These are phyloP conservation scores for Mycena epipterygia DNA, from an alignment of 768 basidiomycete species.

Conservation along the genomic window DNA sequence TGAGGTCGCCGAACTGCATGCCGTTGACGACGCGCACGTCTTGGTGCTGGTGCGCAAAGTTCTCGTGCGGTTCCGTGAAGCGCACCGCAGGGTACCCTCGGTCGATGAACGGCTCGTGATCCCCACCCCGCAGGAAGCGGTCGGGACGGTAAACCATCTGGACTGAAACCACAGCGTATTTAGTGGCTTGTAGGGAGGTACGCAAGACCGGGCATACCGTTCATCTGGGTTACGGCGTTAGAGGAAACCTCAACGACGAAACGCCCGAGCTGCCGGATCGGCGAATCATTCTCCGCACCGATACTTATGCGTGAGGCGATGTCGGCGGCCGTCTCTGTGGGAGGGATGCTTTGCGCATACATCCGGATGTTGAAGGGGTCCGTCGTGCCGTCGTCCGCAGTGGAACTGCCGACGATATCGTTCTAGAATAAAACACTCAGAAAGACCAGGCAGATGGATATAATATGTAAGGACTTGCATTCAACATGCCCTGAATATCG, in stretches of 20 bases:
- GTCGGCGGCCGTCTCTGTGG: slow-evolving; percentile 55
- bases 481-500: slow-evolving; percentile 70
- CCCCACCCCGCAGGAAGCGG: slow-evolving; percentile 69
- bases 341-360: slow-evolving; percentile 65
- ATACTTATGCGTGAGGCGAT: slow-evolving; percentile 52
- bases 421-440: slow-evolving; percentile 42
- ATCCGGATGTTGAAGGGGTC: slow-evolving; percentile 66
- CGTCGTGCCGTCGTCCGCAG: slow-evolving; percentile 59
- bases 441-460: not conserved
- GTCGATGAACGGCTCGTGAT: slow-evolving; percentile 64
- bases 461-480: slow-evolving; percentile 31
- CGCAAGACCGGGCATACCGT: slow-evolving; percentile 50
- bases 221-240: slow-evolving; percentile 64
- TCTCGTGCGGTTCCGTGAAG: slow-evolving; percentile 70
- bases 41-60: slow-evolving; percentile 72
- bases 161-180: slow-evolving; percentile 47
- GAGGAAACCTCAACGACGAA: slow-evolving; percentile 66
- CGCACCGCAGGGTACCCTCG: slow-evolving; percentile 67
- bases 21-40: slow-evolving; percentile 64
- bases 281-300: slow-evolving; percentile 69
- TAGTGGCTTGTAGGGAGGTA: not conserved
- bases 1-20: slow-evolving; percentile 68
- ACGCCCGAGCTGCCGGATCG: slow-evolving; percentile 64
- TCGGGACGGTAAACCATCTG: slow-evolving; percentile 66
- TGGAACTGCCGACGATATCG: slow-evolving; percentile 68